Conservation (phyloP, 176 grass and related monocot species). For the Melocanna baccifera region DNA sequence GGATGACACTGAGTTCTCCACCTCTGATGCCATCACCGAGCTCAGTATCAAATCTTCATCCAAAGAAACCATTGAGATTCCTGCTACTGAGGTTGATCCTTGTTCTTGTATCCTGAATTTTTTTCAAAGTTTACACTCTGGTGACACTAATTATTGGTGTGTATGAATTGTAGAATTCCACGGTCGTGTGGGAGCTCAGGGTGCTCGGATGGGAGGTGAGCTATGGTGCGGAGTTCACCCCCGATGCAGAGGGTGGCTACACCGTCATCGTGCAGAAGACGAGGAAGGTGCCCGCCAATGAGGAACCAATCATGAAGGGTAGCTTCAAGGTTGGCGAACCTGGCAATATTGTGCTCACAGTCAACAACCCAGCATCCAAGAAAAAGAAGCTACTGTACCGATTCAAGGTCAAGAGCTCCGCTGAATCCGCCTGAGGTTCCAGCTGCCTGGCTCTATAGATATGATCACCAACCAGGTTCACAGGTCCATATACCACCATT, state of each 20-base stretch:
- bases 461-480: conserved; percentile 24
- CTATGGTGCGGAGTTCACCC: conserved; percentile 73
- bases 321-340: conserved; percentile 69
- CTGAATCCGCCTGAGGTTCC: conserved; percentile 23
- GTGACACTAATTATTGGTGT: neutral
- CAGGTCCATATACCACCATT: conserved; percentile 63
- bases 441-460: neutral
- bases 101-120: neutral
- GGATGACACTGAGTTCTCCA: conserved; percentile 77
- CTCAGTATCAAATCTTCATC: conserved; percentile 73
- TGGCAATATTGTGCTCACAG: conserved; percentile 66
- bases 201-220: conserved; percentile 80
- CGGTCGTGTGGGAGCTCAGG: conserved; percentile 77
- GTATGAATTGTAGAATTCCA: conserved; percentile 48
- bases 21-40: conserved; percentile 63
- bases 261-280: conserved; percentile 90
- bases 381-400: conserved; percentile 97
- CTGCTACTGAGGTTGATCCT: conserved; percentile 54
- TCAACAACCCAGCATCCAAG: conserved; percentile 74
- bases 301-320: conserved; percentile 77
- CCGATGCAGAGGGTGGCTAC: conserved; percentile 68
- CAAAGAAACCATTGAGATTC: conserved; percentile 73
- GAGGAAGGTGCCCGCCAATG: conserved; percentile 58
- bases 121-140: neutral
- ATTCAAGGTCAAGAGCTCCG: conserved; percentile 70